Evolutionary conservation across 2,329 filamentous ascomycete species (phyloP).

Genomic region (Dothistroma pini): DNA sequence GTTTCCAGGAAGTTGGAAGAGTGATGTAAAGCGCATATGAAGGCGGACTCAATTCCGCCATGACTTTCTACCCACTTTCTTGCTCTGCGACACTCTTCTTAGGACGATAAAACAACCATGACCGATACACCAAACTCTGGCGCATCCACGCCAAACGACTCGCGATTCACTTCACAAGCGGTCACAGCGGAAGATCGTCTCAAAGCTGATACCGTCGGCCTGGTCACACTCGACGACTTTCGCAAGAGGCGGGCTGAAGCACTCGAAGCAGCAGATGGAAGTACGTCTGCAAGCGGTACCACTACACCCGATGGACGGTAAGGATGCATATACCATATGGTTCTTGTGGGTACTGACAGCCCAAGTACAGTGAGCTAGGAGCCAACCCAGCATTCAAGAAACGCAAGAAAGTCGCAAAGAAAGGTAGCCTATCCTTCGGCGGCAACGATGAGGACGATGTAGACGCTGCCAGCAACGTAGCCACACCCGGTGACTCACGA

Average conservation of each 20-base stretch:
- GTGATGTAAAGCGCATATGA: constrained; percentile 11
- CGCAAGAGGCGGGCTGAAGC: constrained; percentile 93
- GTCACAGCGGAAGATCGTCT: constrained; percentile 75
- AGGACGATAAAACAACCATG: constrained; percentile 11
- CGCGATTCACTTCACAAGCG: constrained; percentile 72
- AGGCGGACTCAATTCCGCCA: constrained; percentile 4
- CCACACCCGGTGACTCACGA: constrained; percentile 1
- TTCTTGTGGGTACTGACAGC: constrained; percentile 45
- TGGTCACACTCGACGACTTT: constrained; percentile 89
- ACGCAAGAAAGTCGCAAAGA: constrained; percentile 49
- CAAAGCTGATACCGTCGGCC: constrained; percentile 81
- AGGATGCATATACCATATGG: constrained; percentile 31
- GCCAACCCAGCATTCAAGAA: constrained; percentile 55
- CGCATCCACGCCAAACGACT: constrained; percentile 22
- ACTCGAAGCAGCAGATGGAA: constrained; percentile 66
- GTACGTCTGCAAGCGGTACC: constrained; percentile 53
- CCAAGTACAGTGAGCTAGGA: constrained; percentile 53
- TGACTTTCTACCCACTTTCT: not conserved
- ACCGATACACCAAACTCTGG: constrained; percentile 20
- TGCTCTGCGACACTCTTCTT: not conserved
- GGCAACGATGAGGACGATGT: constrained; percentile 63
- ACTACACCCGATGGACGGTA: constrained; percentile 59
- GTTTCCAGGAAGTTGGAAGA: not conserved
- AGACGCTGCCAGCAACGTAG: not conserved
- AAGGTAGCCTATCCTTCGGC: constrained; percentile 65